Conservation (phyloP, 2,329 filamentous ascomycete genomes). For the Leptographium galeiforme region DNA sequence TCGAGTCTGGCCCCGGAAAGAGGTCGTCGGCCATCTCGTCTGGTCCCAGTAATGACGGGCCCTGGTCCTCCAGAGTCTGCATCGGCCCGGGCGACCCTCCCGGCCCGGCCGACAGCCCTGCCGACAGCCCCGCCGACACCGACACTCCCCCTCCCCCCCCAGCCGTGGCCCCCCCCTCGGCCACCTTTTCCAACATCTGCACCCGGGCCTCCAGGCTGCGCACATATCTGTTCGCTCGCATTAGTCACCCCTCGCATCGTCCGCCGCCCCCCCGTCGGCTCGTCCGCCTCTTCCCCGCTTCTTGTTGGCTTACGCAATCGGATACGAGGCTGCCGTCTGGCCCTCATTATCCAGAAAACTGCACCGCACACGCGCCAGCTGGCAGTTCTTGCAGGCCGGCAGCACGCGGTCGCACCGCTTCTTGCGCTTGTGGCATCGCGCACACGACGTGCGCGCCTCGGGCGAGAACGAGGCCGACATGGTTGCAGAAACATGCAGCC, state of each 20-base stretch:
- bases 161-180: background rate
- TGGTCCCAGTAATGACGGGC: background rate
- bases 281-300: background rate
- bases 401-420: conserved; percentile 27
- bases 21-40: background rate
- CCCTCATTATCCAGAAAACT: conserved; percentile 26
- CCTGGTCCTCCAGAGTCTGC: background rate
- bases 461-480: conserved; percentile 1
- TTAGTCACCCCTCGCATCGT: background rate
- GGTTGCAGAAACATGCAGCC: background rate
- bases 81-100: no score
- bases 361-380: conserved; percentile 21
- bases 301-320: conserved; percentile 21
- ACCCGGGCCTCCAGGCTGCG: conserved; percentile 4
- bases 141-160: no score
- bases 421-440: conserved; percentile 26
- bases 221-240: background rate
- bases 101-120: no score
- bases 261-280: background rate
- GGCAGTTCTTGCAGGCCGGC: conserved; percentile 25
- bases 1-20: background rate
- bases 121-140: no score
- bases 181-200: background rate
- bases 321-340: conserved; percentile 23
- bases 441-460: conserved; percentile 8